These are phyloP conservation scores for Eimeria necatrix DNA, from an alignment of 169 alveolate genomes.

Conservation along the genomic window DNA sequence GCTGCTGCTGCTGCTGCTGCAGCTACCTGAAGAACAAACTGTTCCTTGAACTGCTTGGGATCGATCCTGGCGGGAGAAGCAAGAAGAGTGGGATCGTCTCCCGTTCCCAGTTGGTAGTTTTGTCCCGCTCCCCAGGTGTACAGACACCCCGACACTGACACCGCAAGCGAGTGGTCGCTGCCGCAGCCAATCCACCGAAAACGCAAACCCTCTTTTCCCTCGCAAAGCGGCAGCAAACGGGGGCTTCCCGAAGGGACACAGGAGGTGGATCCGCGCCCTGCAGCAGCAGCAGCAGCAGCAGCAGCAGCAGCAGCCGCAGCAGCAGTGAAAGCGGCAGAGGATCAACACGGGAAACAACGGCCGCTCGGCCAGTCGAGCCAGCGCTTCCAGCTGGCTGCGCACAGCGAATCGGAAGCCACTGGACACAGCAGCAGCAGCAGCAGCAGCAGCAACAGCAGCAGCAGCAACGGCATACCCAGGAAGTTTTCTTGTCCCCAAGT, in stretches of 20 bases:
- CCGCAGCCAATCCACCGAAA: constrained; percentile 74
- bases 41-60: background rate
- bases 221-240: constrained; percentile 8
- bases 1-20: background rate
- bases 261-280: background rate
- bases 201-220: constrained; percentile 2
- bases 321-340: background rate
- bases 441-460: background rate
- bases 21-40: constrained; percentile 47
- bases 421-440: background rate
- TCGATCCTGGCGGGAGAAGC: constrained; percentile 53
- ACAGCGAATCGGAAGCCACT: background rate
- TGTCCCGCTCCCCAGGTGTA: constrained; percentile 82
- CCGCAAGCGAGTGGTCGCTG: constrained; percentile 78
- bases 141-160: constrained; percentile 51
- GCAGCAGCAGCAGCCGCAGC: background rate
- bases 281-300: background rate
- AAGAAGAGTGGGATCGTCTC: constrained; percentile 6
- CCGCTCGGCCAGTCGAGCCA: background rate
- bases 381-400: background rate
- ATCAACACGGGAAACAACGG: background rate
- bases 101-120: constrained; percentile 74
- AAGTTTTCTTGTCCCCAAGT: constrained; percentile 72
- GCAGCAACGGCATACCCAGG: constrained; percentile 31
- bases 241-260: constrained; percentile 14